Evolutionary conservation across 192 early-diverging fungal species (phyloP), one percentile per base, ranked within the genome.

Genomic region (Phlyctochytrium bullatum): DNA sequence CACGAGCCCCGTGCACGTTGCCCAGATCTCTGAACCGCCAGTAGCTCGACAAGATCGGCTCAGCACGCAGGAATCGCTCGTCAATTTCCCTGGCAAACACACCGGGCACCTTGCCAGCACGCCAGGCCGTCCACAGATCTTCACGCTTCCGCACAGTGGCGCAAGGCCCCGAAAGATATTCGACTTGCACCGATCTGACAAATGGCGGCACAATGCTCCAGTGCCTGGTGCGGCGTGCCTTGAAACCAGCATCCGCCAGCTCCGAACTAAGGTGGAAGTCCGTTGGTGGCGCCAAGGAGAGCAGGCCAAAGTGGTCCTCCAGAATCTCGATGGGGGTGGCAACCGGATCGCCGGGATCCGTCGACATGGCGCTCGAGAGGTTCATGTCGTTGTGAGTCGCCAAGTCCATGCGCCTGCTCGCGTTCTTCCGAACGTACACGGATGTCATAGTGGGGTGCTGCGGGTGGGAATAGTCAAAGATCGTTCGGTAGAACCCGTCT

Each of bases 391-490:
- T 29, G n/a, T 36, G 29, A 27, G 52, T 23, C 3, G 36, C 28
- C 23, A 65, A 31, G 28, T 31, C 61, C 61, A 65, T 57, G 10
- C 54, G 54, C 40, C 36, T 31, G 14, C 36, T 40, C 2, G 1
- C 47, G 34, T 30, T 57, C 59, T 33, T 59, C 66, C 57, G 20
- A n/a, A 32, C 32, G 12, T 3, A 60, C 3, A 59, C 40, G 25
- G 36, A 73, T 36, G 25, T 32, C 59, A 74, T 74, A 36, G 35
- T 73, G 24, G 54, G 65, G 51, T 80, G 78, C 61, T 80, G 72
- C 10, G 78, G 78, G 57, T 80, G 78, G 12, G 78, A 78, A 60
- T 81, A 80, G 61, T 81, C 78, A 35, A 78, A 74, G 16, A 31
- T 59, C 4, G 68, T 71, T 1, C 36, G n/a, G 47, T 34, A 52